Percentiles rank a stretch among this genome's conserved stretches.
phyloP scores from a whole-genome alignment of 352 stramenopile genomes.

The Phytophthora megakarya region DNA sequence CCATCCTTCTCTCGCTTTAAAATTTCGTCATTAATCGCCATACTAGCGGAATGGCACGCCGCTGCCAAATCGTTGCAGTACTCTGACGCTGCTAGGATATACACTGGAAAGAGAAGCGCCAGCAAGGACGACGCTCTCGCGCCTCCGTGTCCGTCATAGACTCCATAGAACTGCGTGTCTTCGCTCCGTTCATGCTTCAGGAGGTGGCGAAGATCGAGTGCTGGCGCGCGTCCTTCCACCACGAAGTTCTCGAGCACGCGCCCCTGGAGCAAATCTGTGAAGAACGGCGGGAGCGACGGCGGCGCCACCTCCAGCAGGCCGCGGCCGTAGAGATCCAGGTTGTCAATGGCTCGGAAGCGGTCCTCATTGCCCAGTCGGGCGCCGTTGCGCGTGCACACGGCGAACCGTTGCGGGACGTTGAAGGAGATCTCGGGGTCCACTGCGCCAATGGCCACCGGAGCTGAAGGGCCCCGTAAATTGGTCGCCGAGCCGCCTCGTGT shows the following conservation, averaged over 20 bases:
- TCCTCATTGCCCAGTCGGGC: constrained; percentile 67
- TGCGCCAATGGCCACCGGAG: constrained; percentile 25
- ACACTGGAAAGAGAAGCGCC: constrained; percentile 70
- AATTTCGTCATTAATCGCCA: constrained; percentile 75
- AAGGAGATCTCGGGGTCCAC: constrained; percentile 68
- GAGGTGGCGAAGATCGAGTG: constrained; percentile 46
- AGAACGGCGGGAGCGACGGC: constrained; percentile 18
- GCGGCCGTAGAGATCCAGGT: constrained; percentile 64
- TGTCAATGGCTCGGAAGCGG: constrained; percentile 69
- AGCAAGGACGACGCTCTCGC: constrained; percentile 62
- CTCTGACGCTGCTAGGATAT: constrained; percentile 58
- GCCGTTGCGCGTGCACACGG: constrained; percentile 51
- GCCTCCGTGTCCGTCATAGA: constrained; percentile 83
- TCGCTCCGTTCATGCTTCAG: constrained; percentile 30
- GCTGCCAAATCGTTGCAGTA: constrained; percentile 48
- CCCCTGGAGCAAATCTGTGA: constrained; percentile 39
- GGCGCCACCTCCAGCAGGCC: constrained; percentile 53
- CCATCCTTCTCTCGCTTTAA: constrained; percentile 51
- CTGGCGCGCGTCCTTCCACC: constrained; percentile 41
- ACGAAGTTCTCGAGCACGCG: constrained; percentile 58
- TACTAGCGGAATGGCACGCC: constrained; percentile 50
- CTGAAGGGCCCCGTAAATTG: neutral
- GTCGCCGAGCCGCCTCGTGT: constrained; percentile 3
- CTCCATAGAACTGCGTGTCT: constrained; percentile 68
- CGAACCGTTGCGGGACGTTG: constrained; percentile 29